Conservation (phyloP, 106 monocot genomes). For the Xerophyta viscosa region DNA sequence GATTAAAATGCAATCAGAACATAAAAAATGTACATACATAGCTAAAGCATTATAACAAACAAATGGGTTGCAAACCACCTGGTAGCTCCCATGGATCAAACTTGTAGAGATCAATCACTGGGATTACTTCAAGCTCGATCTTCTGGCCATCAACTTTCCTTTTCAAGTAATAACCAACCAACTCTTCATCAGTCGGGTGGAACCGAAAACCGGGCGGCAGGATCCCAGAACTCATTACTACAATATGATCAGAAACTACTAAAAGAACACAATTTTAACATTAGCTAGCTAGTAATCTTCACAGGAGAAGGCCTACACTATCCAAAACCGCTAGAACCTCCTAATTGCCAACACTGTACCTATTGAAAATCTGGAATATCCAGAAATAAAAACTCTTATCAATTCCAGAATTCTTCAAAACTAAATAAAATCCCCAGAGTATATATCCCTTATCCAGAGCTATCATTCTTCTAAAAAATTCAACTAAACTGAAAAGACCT, state of each 20-base stretch:
- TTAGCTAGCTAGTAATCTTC: not conserved
- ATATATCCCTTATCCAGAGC: slow-evolving; percentile 7
- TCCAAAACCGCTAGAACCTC: not conserved
- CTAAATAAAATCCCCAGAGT: slow-evolving; percentile 16
- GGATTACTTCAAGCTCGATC: slow-evolving; percentile 81
- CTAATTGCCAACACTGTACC: slow-evolving; percentile 24
- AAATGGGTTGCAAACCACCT: slow-evolving; percentile 22
- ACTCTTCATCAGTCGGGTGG: slow-evolving; percentile 73
- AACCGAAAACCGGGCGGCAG: slow-evolving; percentile 81
- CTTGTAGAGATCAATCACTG: slow-evolving; percentile 67
- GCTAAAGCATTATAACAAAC: slow-evolving; percentile 4
- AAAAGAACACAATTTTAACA: not conserved
- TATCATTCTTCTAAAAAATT: no score
- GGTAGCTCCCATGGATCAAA: slow-evolving; percentile 83
- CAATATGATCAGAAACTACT: no score
- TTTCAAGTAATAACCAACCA: slow-evolving; percentile 81
- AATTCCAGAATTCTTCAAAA: slow-evolving; percentile 22
- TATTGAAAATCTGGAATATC: slow-evolving; percentile 68
- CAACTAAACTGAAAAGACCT: no score
- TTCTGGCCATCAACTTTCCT: slow-evolving; percentile 51
- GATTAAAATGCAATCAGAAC: no score
- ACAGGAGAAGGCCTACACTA: not conserved
- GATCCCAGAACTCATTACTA: slow-evolving; percentile 36
- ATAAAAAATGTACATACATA: not conserved
- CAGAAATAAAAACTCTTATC: slow-evolving; percentile 64